Conservation (phyloP, 768 basidiomycete species). For the Pleurotus salmoneostramineus region DNA sequence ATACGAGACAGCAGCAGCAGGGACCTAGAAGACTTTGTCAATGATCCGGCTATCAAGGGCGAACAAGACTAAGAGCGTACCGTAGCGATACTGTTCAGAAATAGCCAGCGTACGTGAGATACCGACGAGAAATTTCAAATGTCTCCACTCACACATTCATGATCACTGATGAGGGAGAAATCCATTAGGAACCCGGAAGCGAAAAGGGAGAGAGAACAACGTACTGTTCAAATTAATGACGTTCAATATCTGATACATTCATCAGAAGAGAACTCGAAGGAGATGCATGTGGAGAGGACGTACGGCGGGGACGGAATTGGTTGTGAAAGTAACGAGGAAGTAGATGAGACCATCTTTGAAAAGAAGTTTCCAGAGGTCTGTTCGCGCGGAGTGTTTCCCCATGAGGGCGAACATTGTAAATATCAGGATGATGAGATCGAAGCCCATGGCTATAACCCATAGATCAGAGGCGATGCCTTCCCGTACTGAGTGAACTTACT, state of each 20-base stretch:
- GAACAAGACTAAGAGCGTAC: constrained; percentile 24
- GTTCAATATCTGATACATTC: constrained; percentile 42
- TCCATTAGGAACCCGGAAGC: not conserved
- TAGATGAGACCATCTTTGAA: constrained; percentile 74
- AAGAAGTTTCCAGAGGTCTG: constrained; percentile 64
- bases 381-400: constrained; percentile 46
- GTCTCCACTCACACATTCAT: constrained; percentile 56
- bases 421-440: constrained; percentile 57
- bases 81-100: constrained; percentile 42
- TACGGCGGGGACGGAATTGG: constrained; percentile 67
- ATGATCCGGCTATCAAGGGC: not conserved
- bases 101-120: constrained; percentile 3
- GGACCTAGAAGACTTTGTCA: constrained; percentile 33
- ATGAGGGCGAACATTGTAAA: constrained; percentile 53
- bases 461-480: not conserved
- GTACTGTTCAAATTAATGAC: constrained; percentile 57
- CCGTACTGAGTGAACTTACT: constrained; percentile 40
- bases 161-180: constrained; percentile 30
- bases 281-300: constrained; percentile 18
- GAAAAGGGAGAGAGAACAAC: constrained; percentile 15
- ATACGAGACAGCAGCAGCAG: constrained; percentile 65
- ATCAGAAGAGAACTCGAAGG: not conserved
- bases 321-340: constrained; percentile 61
- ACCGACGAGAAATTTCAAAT: not conserved
- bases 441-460: constrained; percentile 55